Base-by-base conservation (phyloP, 192 early-diverging fungal species). In the Paraglomus brasilianum region DNA sequence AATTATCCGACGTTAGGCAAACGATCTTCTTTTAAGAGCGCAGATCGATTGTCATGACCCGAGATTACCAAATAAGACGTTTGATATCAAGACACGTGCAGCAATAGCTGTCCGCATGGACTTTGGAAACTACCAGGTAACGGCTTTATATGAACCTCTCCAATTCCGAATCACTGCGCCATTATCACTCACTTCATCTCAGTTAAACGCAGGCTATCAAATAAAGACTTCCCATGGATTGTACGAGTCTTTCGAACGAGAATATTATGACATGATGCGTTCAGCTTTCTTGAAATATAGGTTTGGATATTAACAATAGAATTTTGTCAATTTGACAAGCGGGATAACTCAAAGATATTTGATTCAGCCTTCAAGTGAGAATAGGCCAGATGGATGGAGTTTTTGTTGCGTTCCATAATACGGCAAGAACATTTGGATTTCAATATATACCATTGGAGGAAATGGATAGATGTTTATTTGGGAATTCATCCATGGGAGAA, bases 361-460 rank as follows among this genome's bases (percentile, higher is more conserved):
- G n/a, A 36, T 78, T 77, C 77, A 95, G 89, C 76, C 88, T 96
- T 55, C 95, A 98, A 79, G 92, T 85, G 2, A 88, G 93, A 5
- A 95, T 98, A 48, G 95, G 95, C 4, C 85, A 89, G 64, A 98
- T 98, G 95, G 94, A 96, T 72, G 95, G 95, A 1, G 88, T 96
- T 4, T 89, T 98, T 72, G 92, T 98, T 1, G 84, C 87, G 2
- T 96, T 93, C 72, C 95, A 98, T 78, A 98, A 95, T 75, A 95
- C 94, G 9, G 80, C 84, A 15, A 83, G 83, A 59, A 85, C 95
- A 45, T 96, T 98, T 86, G 95, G 95, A 17, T 98, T 98, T 75
- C 91, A 98, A 79, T 98, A 96, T 68, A 83, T 98, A 9, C 79
- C 88, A 5, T 72, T 91, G 36, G 84, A 86, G 40, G 87, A 92